Percentiles rank a stretch among this genome's conserved stretches.
Evolutionary conservation across 1,284 basidiomycete species (phyloP).

Genomic region (Athelia psychrophila): DNA sequence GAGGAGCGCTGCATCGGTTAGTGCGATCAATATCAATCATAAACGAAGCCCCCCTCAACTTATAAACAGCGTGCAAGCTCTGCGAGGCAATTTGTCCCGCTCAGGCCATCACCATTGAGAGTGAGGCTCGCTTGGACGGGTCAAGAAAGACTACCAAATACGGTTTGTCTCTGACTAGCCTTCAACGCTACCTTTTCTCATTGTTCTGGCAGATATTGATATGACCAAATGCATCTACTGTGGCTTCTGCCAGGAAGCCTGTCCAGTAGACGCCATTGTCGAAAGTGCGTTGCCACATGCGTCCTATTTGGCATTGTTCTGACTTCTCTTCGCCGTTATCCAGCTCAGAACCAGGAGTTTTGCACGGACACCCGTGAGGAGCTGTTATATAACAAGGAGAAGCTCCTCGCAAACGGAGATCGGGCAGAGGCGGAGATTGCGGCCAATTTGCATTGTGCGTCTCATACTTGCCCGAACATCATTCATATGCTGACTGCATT

Average conservation of each 20-base stretch:
- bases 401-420: conserved; percentile 94
- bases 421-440: conserved; percentile 95
- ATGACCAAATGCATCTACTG: conserved; percentile 98
- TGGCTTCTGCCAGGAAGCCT: conserved; percentile 98
- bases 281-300: conserved; percentile 70
- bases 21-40: conserved; percentile 19
- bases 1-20: conserved; percentile 98
- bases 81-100: conserved; percentile 99
- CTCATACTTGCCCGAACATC: conserved; percentile 8
- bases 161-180: conserved; percentile 43
- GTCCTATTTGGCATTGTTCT: conserved; percentile 2
- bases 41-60: conserved; percentile 1
- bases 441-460: conserved; percentile 83
- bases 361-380: conserved; percentile 98
- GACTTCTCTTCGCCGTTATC: conserved; percentile 3
- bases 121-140: conserved; percentile 93
- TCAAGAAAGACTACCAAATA: conserved; percentile 98
- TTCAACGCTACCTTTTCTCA: conserved; percentile 16
- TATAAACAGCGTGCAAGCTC: conserved; percentile 85
- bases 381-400: conserved; percentile 98
- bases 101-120: conserved; percentile 99
- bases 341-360: conserved; percentile 95
- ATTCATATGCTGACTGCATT: conserved; percentile 13
- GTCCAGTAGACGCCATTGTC: conserved; percentile 99
- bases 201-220: conserved; percentile 74